Conservation (phyloP, 129 eudicot genomes). For the Centaurea solstitialis region DNA sequence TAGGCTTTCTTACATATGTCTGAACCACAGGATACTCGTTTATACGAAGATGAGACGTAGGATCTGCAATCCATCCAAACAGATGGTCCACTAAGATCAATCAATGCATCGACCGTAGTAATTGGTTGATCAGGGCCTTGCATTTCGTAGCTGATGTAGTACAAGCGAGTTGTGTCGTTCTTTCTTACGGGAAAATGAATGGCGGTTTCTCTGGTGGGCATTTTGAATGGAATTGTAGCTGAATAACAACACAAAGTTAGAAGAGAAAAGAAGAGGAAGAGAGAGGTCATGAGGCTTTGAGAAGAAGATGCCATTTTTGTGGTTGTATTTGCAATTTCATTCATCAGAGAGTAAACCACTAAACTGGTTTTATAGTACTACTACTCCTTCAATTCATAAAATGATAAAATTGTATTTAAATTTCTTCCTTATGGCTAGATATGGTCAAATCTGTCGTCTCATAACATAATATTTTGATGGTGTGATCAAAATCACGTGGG, state of each 20-base stretch:
- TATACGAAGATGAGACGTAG: conserved; percentile 42
- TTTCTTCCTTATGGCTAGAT: too few relatives aligned
- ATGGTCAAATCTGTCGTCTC: too few relatives aligned
- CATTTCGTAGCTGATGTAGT: conserved; percentile 37
- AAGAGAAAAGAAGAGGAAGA: conserved; percentile 24
- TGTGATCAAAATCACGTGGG: too few relatives aligned
- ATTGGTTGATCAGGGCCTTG: conserved; percentile 6
- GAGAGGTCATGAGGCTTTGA: not conserved
- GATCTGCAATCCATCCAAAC: conserved; percentile 46
- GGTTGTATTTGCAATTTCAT: not conserved
- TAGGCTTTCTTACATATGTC: conserved; percentile 28
- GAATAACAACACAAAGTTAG: conserved; percentile 19
- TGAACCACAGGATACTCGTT: conserved; percentile 40
- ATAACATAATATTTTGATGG: too few relatives aligned
- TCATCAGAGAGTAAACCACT: not conserved
- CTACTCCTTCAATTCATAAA: not conserved
- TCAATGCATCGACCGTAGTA: conserved; percentile 19
- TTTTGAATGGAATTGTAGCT: conserved; percentile 13
- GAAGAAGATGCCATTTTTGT: conserved; percentile 14
- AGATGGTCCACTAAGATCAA: conserved; percentile 47
- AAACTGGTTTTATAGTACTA: conserved; percentile 17
- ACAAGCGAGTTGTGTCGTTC: conserved; percentile 38
- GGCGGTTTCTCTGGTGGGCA: not conserved
- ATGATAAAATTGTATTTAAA: not conserved
- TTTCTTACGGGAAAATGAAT: conserved; percentile 41